A percentile compares a stretch with the other conserved stretches of the same genome.
These are phyloP conservation scores for Nymphaea thermarum DNA, from an alignment of 164 flowering plant genomes.

Conservation along the genomic window DNA sequence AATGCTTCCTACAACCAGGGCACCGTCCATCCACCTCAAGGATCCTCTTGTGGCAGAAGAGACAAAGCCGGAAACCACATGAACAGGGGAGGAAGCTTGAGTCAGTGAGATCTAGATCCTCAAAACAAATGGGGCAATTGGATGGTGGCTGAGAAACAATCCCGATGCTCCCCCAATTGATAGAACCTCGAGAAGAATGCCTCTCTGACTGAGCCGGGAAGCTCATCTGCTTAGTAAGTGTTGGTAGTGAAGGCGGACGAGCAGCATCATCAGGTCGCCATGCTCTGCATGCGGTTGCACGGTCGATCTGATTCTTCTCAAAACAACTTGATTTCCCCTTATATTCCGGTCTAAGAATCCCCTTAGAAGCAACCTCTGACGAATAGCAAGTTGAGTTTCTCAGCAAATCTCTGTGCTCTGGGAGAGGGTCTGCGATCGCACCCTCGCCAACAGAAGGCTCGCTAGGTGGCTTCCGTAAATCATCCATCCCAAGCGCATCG, in stretches of 20 bases:
- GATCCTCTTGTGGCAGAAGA: constrained; percentile 90
- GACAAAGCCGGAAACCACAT: constrained; percentile 86
- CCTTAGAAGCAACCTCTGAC: constrained; percentile 3
- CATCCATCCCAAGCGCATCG: constrained; percentile 51
- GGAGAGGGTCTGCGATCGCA: not conserved
- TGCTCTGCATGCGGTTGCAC: constrained; percentile 29
- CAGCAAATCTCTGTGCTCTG: not conserved
- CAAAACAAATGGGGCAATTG: constrained; percentile 83
- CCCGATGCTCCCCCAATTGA: constrained; percentile 27
- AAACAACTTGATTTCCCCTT: constrained; percentile 2
- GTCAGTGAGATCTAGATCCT: constrained; percentile 76
- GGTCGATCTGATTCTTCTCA: not conserved
- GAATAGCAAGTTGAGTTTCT: not conserved
- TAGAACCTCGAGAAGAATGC: constrained; percentile 23
- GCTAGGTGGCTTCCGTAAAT: not conserved
- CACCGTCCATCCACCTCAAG: constrained; percentile 86
- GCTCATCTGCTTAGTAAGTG: constrained; percentile 54
- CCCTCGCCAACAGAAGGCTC: not conserved
- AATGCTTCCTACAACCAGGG: constrained; percentile 82
- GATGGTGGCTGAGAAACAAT: constrained; percentile 27
- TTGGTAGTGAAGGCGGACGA: constrained; percentile 79
- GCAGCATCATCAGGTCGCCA: constrained; percentile 84
- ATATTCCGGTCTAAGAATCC: constrained; percentile 14
- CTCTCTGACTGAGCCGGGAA: constrained; percentile 34
- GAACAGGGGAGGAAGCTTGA: constrained; percentile 74